phyloP scores from a whole-genome alignment of 495 filamentous ascomycete species.

The Aspergillus ostianus region DNA sequence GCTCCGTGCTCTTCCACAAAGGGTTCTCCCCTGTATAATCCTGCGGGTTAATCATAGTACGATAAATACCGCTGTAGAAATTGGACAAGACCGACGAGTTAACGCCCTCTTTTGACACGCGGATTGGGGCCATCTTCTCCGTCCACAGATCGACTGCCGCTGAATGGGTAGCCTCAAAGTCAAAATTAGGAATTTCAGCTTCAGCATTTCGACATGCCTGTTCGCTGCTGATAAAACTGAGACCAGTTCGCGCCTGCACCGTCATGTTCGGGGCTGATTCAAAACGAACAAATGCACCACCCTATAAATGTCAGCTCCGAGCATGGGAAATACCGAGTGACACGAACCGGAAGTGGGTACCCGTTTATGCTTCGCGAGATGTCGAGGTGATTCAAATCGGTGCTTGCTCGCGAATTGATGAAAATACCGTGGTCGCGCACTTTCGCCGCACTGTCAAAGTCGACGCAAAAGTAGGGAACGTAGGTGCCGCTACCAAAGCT shows the following conservation, averaged over 20 bases:
- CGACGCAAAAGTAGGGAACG: constrained; percentile 67
- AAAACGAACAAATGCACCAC: constrained; percentile 66
- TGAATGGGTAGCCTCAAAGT: constrained; percentile 41
- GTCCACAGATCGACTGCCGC: constrained; percentile 47
- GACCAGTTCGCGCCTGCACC: constrained; percentile 63
- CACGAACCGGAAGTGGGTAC: constrained; percentile 59
- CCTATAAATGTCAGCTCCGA: constrained; percentile 24
- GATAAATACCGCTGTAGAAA: constrained; percentile 56
- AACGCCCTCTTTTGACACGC: constrained; percentile 47
- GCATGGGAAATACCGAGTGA: neutral
- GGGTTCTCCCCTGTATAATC: constrained; percentile 77
- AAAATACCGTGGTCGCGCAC: constrained; percentile 44
- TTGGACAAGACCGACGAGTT: constrained; percentile 55
- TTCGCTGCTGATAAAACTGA: constrained; percentile 65
- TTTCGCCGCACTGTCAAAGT: constrained; percentile 53
- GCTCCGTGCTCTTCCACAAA: constrained; percentile 64
- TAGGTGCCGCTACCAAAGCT: constrained; percentile 65
- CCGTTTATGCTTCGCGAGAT: constrained; percentile 69
- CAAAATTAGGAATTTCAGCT: constrained; percentile 55
- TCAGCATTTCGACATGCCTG: constrained; percentile 64
- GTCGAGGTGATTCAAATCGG: constrained; percentile 52
- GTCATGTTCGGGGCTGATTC: constrained; percentile 33
- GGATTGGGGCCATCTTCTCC: constrained; percentile 53
- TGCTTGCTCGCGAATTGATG: constrained; percentile 41
- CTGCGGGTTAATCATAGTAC: constrained; percentile 67